Base-by-base conservation (phyloP, 805 yeast genomes). In the Wickerhamiella kazuoi region DNA sequence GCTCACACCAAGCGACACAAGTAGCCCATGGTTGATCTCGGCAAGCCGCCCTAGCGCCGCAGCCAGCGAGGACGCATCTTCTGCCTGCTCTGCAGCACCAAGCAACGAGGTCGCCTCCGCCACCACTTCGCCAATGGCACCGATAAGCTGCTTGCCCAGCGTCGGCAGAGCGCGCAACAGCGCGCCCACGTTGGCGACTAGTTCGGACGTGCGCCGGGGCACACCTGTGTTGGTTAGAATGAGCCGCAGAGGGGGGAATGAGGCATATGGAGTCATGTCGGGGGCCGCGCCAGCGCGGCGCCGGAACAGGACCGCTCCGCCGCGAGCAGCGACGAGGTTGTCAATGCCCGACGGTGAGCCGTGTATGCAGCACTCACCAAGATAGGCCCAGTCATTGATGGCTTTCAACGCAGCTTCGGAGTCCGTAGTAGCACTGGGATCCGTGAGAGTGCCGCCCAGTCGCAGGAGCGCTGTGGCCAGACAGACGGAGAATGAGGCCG, bases 311-410 rank as follows among this genome's bases (percentile, higher is more conserved):
- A 90, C 94, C 0, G 97, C 97, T 35, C 96, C 96, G 18, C 98
- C 98, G 48, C 76, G 76, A 0, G 95, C 79, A 2, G 97, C 93
- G 36, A 87, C 96, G 0, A 95, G 84, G 53, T 90, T 90, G 56
- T 90, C 98, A 39, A 90, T 83, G 11, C 98, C 98, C 16, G 93
- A 77, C 7, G 98, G 98, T 50, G 80, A 84, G 1, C 97, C 97
- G 54, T 87, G 97, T 48, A 86, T 80, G 54, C 96, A 83, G 54
- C 78, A 79, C 57, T 90, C 98, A 30, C 96, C 97, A 63, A 87
- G 67, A 46, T 79, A 79, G 1, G 97, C 76, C 94, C 94, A 86
- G 5, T 65, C 60, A 47, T 87, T 87, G 44, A 90, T 74, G 45
- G 75, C 69, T 4, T 49, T 45, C 35, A 47, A 42, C 11, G 57